Conservation (phyloP, 2,329 filamentous ascomycete species). For the Teratosphaeria destructans region DNA sequence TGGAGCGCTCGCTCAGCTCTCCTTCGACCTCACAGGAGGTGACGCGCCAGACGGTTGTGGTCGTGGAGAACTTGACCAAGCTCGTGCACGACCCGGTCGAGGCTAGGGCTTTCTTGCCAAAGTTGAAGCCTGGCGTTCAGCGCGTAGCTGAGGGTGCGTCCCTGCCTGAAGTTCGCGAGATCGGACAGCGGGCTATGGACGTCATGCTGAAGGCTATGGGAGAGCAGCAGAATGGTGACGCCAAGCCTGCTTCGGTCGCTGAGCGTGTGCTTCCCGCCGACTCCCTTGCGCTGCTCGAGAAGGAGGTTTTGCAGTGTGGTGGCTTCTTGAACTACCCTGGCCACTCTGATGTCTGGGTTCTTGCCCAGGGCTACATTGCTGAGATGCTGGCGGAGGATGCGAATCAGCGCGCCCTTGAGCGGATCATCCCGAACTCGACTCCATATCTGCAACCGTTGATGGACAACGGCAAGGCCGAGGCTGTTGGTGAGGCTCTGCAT, state of each 20-base stretch:
- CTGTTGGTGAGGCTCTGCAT: constrained; percentile 64
- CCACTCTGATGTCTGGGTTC: constrained; percentile 50
- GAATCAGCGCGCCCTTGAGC: constrained; percentile 67
- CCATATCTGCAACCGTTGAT: constrained; percentile 70
- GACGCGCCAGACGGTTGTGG: constrained; percentile 86
- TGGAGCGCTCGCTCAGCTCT: constrained; percentile 88
- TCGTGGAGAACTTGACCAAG: constrained; percentile 96
- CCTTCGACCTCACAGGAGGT: constrained; percentile 89
- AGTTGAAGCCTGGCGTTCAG: constrained; percentile 88
- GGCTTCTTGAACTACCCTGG: constrained; percentile 53
- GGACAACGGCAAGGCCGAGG: constrained; percentile 50
- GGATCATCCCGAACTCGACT: constrained; percentile 57
- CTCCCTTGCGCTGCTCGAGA: constrained; percentile 62
- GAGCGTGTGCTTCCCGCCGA: constrained; percentile 62
- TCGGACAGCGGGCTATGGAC: constrained; percentile 68
- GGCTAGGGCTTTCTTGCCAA: constrained; percentile 87
- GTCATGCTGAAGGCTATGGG: constrained; percentile 94
- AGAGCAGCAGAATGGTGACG: constrained; percentile 40
- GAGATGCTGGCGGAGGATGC: constrained; percentile 81
- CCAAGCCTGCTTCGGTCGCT: constrained; percentile 44
- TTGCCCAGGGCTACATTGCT: constrained; percentile 63
- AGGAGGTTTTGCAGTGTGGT: constrained; percentile 60
- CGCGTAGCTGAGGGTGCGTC: constrained; percentile 78
- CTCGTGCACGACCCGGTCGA: constrained; percentile 93
- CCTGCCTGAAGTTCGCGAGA: constrained; percentile 84